Conservation (phyloP, 2,329 filamentous ascomycete species). For the Zarea fungicola region DNA sequence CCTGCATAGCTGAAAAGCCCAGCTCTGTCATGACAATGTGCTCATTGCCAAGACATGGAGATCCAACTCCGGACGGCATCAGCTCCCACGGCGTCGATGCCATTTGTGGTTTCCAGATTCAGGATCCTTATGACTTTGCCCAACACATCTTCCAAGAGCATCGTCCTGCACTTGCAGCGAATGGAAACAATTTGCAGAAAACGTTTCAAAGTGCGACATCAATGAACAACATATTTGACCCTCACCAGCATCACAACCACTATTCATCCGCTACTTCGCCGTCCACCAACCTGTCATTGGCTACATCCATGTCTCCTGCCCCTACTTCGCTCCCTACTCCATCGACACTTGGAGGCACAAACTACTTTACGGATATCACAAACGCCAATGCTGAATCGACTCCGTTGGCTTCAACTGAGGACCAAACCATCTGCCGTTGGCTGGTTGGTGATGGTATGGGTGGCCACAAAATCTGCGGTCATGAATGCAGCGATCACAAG, state of each 20-base stretch:
- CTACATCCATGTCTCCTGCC: slow-evolving; percentile 20
- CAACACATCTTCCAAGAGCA: slow-evolving; percentile 27
- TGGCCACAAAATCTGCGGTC: slow-evolving; percentile 23
- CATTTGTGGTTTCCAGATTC: slow-evolving; percentile 25
- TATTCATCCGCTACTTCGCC: slow-evolving; percentile 21
- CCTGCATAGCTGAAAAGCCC: slow-evolving; percentile 25
- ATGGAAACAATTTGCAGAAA: slow-evolving; percentile 10
- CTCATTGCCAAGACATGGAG: slow-evolving; percentile 21
- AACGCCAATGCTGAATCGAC: slow-evolving; percentile 10
- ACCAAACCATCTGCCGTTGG: slow-evolving; percentile 32
- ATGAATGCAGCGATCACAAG: slow-evolving; percentile 38
- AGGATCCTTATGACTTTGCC: slow-evolving; percentile 23
- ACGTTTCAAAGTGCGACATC: slow-evolving; percentile 8
- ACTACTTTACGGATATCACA: slow-evolving; percentile 12
- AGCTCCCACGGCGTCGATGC: slow-evolving; percentile 16
- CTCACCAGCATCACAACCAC: slow-evolving; percentile 10
- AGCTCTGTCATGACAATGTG: slow-evolving; percentile 22
- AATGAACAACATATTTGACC: slow-evolving; percentile 2
- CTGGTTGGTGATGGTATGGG: slow-evolving; percentile 16
- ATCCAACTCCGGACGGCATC: slow-evolving; percentile 14
- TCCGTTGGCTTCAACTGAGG: slow-evolving; percentile 18
- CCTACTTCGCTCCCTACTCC: slow-evolving; percentile 26
- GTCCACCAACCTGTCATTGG: slow-evolving; percentile 20
- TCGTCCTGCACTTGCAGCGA: slow-evolving; percentile 16
- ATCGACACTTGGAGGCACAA: slow-evolving; percentile 20